A percentile compares a stretch with the other conserved stretches of the same genome.
Conservation (phyloP, 768 basidiomycete species). For the Boletus bicolor region DNA sequence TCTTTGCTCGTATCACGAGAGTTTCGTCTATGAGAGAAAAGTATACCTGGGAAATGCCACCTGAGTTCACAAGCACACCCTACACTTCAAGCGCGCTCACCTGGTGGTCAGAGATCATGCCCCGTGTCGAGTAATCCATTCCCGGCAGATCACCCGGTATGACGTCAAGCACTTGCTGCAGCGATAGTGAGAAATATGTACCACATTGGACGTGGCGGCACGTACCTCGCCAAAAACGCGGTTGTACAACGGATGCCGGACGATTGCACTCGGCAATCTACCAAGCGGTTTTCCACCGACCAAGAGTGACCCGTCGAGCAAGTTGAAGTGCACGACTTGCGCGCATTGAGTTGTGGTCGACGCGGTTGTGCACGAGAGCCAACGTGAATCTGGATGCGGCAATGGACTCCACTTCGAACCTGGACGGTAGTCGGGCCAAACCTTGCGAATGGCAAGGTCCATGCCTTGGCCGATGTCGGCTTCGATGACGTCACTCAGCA, state of each 20-base stretch:
- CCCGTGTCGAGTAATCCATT: slow-evolving; percentile 3
- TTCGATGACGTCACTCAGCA: slow-evolving; percentile 15
- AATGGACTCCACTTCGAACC: slow-evolving; percentile 26
- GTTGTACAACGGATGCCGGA: slow-evolving; percentile 31
- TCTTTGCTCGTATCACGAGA: slow-evolving; percentile 17
- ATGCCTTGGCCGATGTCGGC: slow-evolving; percentile 19
- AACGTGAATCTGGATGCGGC: slow-evolving; percentile 22
- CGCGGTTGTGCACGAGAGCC: slow-evolving; percentile 28
- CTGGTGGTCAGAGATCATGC: background rate
- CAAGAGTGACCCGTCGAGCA: slow-evolving; percentile 40
- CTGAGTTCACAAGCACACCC: background rate
- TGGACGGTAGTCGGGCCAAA: slow-evolving; percentile 33
- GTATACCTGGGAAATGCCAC: slow-evolving; percentile 20
- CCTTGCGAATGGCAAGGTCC: slow-evolving; percentile 25
- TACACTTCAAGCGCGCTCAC: background rate
- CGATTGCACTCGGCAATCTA: slow-evolving; percentile 35
- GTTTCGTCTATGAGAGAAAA: slow-evolving; percentile 2
- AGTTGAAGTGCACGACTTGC: slow-evolving; percentile 38
- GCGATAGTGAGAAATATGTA: background rate
- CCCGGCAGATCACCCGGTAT: background rate
- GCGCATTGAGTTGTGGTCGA: slow-evolving; percentile 1
- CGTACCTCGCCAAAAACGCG: slow-evolving; percentile 38
- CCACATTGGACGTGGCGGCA: background rate
- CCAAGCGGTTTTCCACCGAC: slow-evolving; percentile 41
- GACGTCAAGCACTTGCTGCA: background rate